Conservation (phyloP, 2,329 filamentous ascomycete genomes). For the Aspergillus sp. region DNA sequence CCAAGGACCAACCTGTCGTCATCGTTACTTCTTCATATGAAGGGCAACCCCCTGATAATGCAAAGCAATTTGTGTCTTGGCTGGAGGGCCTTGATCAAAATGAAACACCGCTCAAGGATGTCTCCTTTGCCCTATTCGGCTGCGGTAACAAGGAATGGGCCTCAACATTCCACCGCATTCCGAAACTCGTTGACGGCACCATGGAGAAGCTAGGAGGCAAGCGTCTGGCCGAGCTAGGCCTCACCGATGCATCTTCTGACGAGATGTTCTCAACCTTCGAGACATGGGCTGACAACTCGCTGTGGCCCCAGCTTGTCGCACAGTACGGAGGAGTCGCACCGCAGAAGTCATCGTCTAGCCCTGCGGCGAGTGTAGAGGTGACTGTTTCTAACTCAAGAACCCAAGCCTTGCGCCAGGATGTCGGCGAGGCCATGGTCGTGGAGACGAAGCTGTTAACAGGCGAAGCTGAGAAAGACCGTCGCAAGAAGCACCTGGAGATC, state of each 20-base stretch:
- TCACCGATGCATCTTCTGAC: constrained; percentile 53
- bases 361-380: background rate
- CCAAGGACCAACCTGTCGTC: constrained; percentile 61
- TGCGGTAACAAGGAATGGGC: constrained; percentile 59
- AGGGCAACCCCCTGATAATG: constrained; percentile 71
- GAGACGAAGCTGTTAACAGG: constrained; percentile 53
- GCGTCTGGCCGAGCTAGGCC: constrained; percentile 51
- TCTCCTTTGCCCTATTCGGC: constrained; percentile 69
- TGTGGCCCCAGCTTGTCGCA: constrained; percentile 1
- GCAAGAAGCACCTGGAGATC: constrained; percentile 66
- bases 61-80: constrained; percentile 67
- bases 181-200: constrained; percentile 59
- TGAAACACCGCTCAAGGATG: constrained; percentile 50
- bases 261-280: constrained; percentile 11
- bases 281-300: constrained; percentile 1
- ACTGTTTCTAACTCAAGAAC: constrained; percentile 19
- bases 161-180: constrained; percentile 65
- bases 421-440: constrained; percentile 51
- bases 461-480: constrained; percentile 43
- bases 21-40: constrained; percentile 72
- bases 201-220: constrained; percentile 53
- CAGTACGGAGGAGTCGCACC: background rate
- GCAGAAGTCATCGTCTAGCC: too few species aligned
- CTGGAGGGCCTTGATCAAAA: constrained; percentile 50
- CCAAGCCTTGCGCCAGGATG: constrained; percentile 40